Evolutionary conservation across 2,329 filamentous ascomycete genomes (phyloP).

Genomic region (Claviceps capensis): DNA sequence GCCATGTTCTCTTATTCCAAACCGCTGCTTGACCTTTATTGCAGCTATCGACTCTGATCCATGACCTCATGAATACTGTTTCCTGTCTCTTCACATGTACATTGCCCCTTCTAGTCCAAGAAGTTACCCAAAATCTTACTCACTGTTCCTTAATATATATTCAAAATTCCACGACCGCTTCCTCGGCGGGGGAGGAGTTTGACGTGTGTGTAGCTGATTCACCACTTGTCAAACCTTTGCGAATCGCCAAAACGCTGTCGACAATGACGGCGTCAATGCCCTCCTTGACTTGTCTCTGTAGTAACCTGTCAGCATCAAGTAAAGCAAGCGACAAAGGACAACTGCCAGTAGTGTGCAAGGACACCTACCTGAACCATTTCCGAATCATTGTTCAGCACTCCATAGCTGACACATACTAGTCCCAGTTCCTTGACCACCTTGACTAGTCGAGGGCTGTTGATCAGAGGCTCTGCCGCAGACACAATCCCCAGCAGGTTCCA

Average conservation of each 20-base stretch:
- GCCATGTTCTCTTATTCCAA: neutral
- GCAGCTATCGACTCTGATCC: neutral
- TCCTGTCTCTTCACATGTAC: neutral
- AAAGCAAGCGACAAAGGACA: neutral
- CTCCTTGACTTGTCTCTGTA: constrained; percentile 74
- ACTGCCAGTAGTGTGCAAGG: neutral
- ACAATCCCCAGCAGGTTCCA: constrained; percentile 95
- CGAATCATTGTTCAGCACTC: constrained; percentile 77
- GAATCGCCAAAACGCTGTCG: constrained; percentile 83
- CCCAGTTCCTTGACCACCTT: constrained; percentile 89
- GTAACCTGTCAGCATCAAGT: constrained; percentile 5
- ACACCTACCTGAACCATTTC: constrained; percentile 61
- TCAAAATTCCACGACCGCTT: neutral
- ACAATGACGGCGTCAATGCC: constrained; percentile 98
- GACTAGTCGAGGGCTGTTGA: constrained; percentile 78
- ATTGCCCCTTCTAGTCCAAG: neutral
- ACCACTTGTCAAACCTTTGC: constrained; percentile 61
- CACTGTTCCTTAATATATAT: neutral
- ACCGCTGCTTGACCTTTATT: neutral
- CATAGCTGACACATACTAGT: constrained; percentile 89
- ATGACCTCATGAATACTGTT: neutral
- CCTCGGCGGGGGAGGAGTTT: neutral
- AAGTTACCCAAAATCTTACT: neutral
- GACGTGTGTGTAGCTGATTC: constrained; percentile 9
- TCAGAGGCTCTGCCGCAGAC: constrained; percentile 72